Conservation (phyloP, 2,329 filamentous ascomycete species). For the Clonostachys rosea region DNA sequence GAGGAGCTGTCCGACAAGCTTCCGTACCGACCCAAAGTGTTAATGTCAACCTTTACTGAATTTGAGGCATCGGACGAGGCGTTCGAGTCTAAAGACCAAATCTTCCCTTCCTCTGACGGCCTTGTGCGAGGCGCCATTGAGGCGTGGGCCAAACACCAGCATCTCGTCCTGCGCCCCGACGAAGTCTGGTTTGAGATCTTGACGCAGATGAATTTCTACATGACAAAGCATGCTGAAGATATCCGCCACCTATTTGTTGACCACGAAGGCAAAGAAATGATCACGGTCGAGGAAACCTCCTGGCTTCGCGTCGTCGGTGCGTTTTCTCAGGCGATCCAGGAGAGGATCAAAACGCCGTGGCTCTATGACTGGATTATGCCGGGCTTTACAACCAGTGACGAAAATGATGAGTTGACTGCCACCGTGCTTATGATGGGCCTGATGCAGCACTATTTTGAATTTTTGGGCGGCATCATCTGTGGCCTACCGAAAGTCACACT, state of each 20-base stretch:
- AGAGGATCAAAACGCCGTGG: constrained; percentile 30
- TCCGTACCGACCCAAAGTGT: too few species aligned
- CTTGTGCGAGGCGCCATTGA: constrained; percentile 38
- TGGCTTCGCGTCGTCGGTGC: too few species aligned
- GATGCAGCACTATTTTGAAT: constrained; percentile 43
- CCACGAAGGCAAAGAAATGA: too few species aligned
- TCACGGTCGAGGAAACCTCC: too few species aligned
- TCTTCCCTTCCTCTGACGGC: constrained; percentile 10
- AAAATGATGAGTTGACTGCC: constrained; percentile 32
- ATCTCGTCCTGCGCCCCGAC: too few species aligned
- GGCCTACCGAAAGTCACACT: constrained; percentile 49
- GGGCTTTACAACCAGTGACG: constrained; percentile 42
- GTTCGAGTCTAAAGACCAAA: constrained; percentile 31
- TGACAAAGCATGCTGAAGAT: too few species aligned
- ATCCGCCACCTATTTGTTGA: too few species aligned
- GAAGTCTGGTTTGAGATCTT: constrained; percentile 41
- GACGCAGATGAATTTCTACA: too few species aligned
- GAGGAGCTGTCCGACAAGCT: too few species aligned
- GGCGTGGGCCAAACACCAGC: constrained; percentile 35
- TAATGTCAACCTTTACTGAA: too few species aligned
- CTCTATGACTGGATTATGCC: constrained; percentile 45
- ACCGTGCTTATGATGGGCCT: constrained; percentile 45
- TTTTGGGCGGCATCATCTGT: constrained; percentile 24
- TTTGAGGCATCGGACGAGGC: constrained; percentile 49
- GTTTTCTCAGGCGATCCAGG: constrained; percentile 21